Conservation (phyloP, 2,329 filamentous ascomycete species). For the Hawksworthiomyces lignivorus region DNA sequence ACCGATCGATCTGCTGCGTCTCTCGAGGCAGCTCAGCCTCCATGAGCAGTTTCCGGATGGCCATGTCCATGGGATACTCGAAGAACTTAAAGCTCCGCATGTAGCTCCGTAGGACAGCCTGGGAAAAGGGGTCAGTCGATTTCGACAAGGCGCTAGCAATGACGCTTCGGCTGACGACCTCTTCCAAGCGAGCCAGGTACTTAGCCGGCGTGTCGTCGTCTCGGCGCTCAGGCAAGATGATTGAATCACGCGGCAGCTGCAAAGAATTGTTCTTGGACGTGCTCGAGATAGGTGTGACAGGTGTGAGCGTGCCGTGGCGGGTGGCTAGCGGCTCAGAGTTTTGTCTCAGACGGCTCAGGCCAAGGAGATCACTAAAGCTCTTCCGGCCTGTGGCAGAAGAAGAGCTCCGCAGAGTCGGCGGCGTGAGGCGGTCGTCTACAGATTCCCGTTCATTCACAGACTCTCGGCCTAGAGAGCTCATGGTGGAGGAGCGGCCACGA, state of each 20-base stretch:
- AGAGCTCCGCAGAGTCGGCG: slow-evolving; percentile 66
- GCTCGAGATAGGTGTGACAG: slow-evolving; percentile 60
- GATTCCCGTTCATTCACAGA: slow-evolving; percentile 65
- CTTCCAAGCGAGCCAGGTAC: slow-evolving; percentile 79
- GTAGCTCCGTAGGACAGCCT: slow-evolving; percentile 80
- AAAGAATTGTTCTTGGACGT: slow-evolving; percentile 78
- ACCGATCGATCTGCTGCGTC: slow-evolving; percentile 95
- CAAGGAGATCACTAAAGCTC: slow-evolving; percentile 86
- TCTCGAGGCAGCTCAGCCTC: slow-evolving; percentile 94
- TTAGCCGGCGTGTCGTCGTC: slow-evolving; percentile 86
- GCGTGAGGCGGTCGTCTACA: slow-evolving; percentile 60
- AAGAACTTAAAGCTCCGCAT: slow-evolving; percentile 95
- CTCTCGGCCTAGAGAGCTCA: slow-evolving; percentile 70
- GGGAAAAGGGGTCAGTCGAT: slow-evolving; percentile 74
- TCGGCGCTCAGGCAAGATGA: slow-evolving; percentile 66
- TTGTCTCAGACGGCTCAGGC: slow-evolving; percentile 69
- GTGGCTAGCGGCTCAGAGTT: slow-evolving; percentile 61
- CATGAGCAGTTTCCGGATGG: slow-evolving; percentile 90
- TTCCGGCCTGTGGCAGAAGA: slow-evolving; percentile 77
- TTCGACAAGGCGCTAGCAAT: slow-evolving; percentile 84
- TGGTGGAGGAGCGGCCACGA: slow-evolving; percentile 78
- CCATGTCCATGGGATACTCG: slow-evolving; percentile 96
- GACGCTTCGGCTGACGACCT: slow-evolving; percentile 67
- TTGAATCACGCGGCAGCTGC: slow-evolving; percentile 63
- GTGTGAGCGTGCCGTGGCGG: slow-evolving; percentile 60